A percentile compares a stretch with the other conserved stretches of the same genome.
Conservation (phyloP, 768 basidiomycete species). For the Lyophyllum atratum region DNA sequence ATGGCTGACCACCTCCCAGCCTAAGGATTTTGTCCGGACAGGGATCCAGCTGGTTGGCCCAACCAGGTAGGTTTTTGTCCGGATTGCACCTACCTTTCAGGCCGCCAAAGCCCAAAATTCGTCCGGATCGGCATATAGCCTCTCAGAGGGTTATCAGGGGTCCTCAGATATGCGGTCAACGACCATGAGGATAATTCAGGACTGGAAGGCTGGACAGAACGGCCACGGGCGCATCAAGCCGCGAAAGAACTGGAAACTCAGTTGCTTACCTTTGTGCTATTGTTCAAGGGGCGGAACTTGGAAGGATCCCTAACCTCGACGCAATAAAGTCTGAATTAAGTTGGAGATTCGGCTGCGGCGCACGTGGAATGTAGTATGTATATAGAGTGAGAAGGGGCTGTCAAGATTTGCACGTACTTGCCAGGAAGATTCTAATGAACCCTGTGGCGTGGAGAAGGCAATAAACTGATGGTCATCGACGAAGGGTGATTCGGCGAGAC, state of each 20-base stretch:
- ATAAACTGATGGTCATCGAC: not conserved
- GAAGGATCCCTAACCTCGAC: not conserved
- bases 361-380: not conserved
- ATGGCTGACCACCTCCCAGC: not conserved
- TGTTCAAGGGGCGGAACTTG: not conserved
- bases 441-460: conserved; percentile 11
- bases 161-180: too few relatives aligned
- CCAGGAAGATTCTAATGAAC: not conserved
- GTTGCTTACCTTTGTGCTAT: not conserved
- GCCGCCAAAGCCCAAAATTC: not conserved
- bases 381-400: not conserved
- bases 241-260: not conserved
- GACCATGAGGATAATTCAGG: too few relatives aligned
- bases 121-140: not conserved
- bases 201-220: not conserved
- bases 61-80: not conserved
- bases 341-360: not conserved
- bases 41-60: not conserved
- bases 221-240: not conserved
- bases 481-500: not conserved
- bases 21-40: not conserved
- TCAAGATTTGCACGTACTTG: not conserved
- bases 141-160: not conserved
- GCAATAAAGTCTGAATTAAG: not conserved
- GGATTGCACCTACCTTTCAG: not conserved